Base-by-base conservation (phyloP, 2,329 filamentous ascomycete genomes). In the Penicillium sumatraense region DNA sequence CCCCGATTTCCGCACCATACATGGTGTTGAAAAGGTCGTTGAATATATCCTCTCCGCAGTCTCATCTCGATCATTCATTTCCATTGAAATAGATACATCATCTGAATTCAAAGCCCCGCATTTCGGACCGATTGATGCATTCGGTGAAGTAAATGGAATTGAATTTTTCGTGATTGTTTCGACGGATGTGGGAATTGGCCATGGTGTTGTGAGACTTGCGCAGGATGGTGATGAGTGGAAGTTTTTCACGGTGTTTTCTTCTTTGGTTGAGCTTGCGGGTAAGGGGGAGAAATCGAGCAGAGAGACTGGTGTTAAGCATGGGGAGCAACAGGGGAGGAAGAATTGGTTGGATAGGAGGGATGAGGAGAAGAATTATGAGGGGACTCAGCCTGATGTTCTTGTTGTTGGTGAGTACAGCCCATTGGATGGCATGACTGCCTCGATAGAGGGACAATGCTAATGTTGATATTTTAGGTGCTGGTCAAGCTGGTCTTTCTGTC, bases 191-290 rank as follows among this genome's bases (percentile, higher is more conserved):
- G 87, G 87, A 0, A 60, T 62, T 0, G 88, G 86, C 0, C 71
- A 78, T 1, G 88, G 87, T 1, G 61, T 89, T 1, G 75, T 83
- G 0, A 75, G 84, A 3, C 68, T 89, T 0, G 71, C 72, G 0
- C 70, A 76, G 57, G 66, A 72, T 5, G 72, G 70, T 0, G 71
- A 69, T 2, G 53, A 72, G 5, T 89, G 86, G 86, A 87, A 85
- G 66, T 81, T 85, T 0, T 88, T 84, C 58, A 86, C 85, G 1
- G 63, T 90, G 0, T 89, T 85, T 64, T 89, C 87, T 0, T 76
- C 78, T 0, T 72, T 90, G 5, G 66, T 78, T 1, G 27, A 29
- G 5, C 9, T 29, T 13, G 79, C 82, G 33, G 59, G 90, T 5
- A 81, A 75, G 3, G 83, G 80, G 0, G 72, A 80, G 48, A 81